A percentile compares a stretch with the other conserved stretches of the same genome.
Evolutionary conservation across 805 yeast species (phyloP).

Genomic region (Starmerella etchellsii): DNA sequence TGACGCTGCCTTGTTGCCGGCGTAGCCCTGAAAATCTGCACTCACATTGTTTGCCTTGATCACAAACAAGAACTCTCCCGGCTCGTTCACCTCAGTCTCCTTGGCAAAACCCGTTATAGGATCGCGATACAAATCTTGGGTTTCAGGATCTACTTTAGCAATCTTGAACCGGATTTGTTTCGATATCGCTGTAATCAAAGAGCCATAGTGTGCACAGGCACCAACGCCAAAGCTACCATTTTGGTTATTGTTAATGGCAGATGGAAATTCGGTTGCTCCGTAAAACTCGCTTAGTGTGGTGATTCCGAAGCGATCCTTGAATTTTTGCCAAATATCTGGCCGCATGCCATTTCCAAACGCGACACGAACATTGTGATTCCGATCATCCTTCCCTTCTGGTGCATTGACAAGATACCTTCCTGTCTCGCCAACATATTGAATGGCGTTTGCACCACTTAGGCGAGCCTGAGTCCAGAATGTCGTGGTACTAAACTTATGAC

Average conservation of each 20-base stretch:
- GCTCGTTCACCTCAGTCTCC: conserved; percentile 44
- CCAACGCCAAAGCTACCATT: conserved; percentile 71
- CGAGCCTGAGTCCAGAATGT: conserved; percentile 85
- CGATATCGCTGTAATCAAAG: conserved; percentile 32
- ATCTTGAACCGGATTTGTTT: conserved; percentile 39
- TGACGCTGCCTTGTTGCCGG: conserved; percentile 68
- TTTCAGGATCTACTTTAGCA: conserved; percentile 70
- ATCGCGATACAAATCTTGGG: conserved; percentile 56
- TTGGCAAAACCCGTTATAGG: conserved; percentile 50
- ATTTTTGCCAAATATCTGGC: conserved; percentile 73
- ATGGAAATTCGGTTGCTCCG: conserved; percentile 87
- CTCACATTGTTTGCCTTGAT: conserved; percentile 53
- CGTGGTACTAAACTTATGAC: conserved; percentile 69
- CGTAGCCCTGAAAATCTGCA: conserved; percentile 76
- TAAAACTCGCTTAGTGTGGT: conserved; percentile 77
- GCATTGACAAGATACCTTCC: conserved; percentile 71
- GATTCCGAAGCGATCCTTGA: conserved; percentile 65
- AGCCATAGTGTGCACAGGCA: conserved; percentile 72
- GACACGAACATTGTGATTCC: conserved; percentile 43
- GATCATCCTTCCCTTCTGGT: conserved; percentile 48
- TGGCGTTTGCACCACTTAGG: conserved; percentile 56
- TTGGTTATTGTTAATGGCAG: conserved; percentile 73
- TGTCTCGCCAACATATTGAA: conserved; percentile 91
- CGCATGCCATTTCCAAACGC: conserved; percentile 91
- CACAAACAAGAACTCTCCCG: conserved; percentile 79